phyloP scores from a whole-genome alignment of 768 basidiomycete species.

The Kwoniella europaea region DNA sequence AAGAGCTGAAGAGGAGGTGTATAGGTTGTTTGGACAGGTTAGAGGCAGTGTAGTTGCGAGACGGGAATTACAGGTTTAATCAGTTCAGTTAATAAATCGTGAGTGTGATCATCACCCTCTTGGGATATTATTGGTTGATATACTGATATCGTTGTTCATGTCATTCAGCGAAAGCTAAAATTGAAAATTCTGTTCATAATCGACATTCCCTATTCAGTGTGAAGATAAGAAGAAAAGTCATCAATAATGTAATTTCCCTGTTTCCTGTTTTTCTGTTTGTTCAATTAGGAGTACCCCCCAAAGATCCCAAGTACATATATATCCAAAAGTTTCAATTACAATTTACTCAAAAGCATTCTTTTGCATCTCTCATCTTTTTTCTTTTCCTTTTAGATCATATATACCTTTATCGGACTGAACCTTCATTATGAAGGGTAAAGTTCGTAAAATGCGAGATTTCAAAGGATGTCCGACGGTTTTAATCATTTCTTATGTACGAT shows the following conservation, averaged over 20 bases:
- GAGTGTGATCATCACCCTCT: not conserved
- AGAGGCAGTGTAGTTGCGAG: slow-evolving; percentile 14
- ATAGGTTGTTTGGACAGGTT: slow-evolving; percentile 35
- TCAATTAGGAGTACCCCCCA: slow-evolving; percentile 2
- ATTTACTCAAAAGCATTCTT: not conserved
- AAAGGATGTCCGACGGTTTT: no score
- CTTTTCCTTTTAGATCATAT: not conserved
- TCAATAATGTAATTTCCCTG: not conserved
- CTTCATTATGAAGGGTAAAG: not conserved
- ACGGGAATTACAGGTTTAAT: slow-evolving; percentile 16
- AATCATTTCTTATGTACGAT: not conserved
- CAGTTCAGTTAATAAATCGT: not conserved
- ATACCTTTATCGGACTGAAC: not conserved
- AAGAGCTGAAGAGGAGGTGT: slow-evolving; percentile 51
- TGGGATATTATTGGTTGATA: not conserved
- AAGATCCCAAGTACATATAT: not conserved
- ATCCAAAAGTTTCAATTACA: not conserved
- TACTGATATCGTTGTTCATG: not conserved
- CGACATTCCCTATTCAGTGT: slow-evolving; percentile 1
- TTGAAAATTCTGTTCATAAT: not conserved
- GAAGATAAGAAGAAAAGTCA: not conserved
- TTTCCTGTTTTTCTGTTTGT: slow-evolving; percentile 1
- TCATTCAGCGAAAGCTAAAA: not conserved
- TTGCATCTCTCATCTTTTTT: not conserved
- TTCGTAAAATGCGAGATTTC: not conserved